Base-by-base conservation (phyloP, 2,329 filamentous ascomycete species). In the Aspergillus niger region DNA sequence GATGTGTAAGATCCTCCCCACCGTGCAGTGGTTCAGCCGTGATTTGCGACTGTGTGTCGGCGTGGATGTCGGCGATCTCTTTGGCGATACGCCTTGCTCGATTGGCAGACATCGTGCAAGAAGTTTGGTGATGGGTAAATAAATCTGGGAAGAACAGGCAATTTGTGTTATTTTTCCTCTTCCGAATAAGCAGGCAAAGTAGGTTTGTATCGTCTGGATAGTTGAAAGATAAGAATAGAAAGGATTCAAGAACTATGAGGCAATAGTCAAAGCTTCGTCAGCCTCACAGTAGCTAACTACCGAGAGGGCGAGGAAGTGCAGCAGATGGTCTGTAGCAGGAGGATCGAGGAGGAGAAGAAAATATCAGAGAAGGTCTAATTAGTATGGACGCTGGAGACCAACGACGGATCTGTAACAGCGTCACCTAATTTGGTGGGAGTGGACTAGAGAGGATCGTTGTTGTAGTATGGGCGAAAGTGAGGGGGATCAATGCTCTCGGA, bases 31-130 rank as follows among this genome's bases (percentile, higher is more conserved):
- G 83, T 56, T 86, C 81, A 13, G 91, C 91, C 30, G 83, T 83
- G 70, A 98, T 91, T 62, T 91, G 89, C 20, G 92, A 96, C 63
- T 86, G 85, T 58, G 85, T 83, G 72, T 99, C 95, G 62, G 75
- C 70, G 44, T 77, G 76, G 57, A 82, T 80, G 67, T 82, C 80
- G 32, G 79, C 78, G 54, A 82, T 73, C 63, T 82, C 80, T 69
- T 82, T 82, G 43, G 76, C 76, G 60, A 82, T 78, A 61, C 86
- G 84, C 65, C 86, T 81, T 57, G 80, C 79, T 57, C 85, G 81
- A 69, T 87, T 86, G 57, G 83, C 81, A 61, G 83, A 76, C 81
- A 86, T 86, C 70, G 8, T 22, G 24, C 22, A 15, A 32, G 38
- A 17, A 22, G 20, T 50, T 5, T 20, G 38, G 30, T 7, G 15